Percentiles rank a stretch among this genome's conserved stretches.
Conservation (phyloP, 1,139 yeast species). For the Oligophagozyma castellii region DNA sequence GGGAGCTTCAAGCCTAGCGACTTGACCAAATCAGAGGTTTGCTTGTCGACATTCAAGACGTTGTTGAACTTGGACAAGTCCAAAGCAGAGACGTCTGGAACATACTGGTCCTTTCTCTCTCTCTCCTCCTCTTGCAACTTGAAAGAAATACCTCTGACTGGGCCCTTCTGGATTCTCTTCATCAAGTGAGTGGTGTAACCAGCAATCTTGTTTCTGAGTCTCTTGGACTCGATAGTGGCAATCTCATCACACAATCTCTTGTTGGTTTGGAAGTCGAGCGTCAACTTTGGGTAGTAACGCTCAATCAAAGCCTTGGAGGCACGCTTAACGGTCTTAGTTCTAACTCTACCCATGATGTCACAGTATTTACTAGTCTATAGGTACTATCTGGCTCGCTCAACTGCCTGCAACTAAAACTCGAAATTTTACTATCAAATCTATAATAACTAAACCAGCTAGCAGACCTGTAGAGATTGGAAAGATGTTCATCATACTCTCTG, state of each 20-base stretch:
- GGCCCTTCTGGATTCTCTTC: constrained; percentile 99
- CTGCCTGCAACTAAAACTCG: no score
- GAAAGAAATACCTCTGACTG: constrained; percentile 99
- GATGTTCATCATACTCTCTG: no score
- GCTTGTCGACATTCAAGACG: constrained; percentile 95
- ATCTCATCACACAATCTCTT: constrained; percentile 98
- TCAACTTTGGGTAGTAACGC: constrained; percentile 99
- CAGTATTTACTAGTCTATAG: no score
- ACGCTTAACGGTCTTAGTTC: constrained; percentile 99
- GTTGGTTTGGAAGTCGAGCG: constrained; percentile 99
- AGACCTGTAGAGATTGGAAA: no score
- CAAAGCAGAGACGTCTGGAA: constrained; percentile 99
- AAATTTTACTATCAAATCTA: no score
- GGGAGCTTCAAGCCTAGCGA: constrained; percentile 94
- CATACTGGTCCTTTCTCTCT: constrained; percentile 99
- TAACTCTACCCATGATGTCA: constrained; percentile 99
- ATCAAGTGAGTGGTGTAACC: constrained; percentile 99
- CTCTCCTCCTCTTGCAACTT: constrained; percentile 99
- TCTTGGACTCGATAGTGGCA: constrained; percentile 98
- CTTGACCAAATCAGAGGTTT: constrained; percentile 94
- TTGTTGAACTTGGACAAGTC: constrained; percentile 95
- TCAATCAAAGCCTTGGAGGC: constrained; percentile 99
- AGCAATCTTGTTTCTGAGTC: constrained; percentile 99
- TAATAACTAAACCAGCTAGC: no score
- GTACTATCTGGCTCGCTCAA: no score